Conservation (phyloP, 306 rosid species). For the Castanea mollissima region DNA sequence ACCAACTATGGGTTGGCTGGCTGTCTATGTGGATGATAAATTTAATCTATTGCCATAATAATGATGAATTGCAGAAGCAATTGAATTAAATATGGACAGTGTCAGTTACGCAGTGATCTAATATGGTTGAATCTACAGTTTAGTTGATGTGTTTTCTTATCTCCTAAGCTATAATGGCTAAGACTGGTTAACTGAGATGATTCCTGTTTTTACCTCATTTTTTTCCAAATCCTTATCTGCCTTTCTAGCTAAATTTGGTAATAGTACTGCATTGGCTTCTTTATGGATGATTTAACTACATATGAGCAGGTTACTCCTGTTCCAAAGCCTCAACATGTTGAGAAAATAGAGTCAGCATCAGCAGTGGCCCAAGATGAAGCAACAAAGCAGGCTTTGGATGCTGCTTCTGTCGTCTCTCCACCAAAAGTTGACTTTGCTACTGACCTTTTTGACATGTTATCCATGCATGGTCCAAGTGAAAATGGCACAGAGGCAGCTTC, state of each 20-base stretch:
- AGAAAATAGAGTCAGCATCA: conserved; percentile 55
- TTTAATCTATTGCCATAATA: background rate
- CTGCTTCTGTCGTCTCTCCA: conserved; percentile 47
- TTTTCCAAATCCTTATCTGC: background rate
- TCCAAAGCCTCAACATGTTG: conserved; percentile 56
- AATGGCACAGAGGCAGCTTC: conserved; percentile 55
- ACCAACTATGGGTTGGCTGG: background rate
- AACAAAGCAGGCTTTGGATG: conserved; percentile 49
- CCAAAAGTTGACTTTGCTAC: conserved; percentile 93
- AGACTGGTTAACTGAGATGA: conserved; percentile 12
- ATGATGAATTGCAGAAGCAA: background rate
- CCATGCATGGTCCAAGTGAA: conserved; percentile 69
- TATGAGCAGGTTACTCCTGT: conserved; percentile 53
- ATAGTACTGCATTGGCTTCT: background rate
- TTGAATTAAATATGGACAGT: background rate
- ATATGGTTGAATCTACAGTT: background rate
- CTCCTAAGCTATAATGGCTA: conserved; percentile 5
- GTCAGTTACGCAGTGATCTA: background rate
- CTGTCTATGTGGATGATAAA: background rate
- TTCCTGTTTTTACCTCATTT: background rate
- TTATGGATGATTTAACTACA: conserved; percentile 18
- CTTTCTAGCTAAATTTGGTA: conserved; percentile 13
- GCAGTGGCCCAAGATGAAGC: conserved; percentile 51
- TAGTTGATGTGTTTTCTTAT: background rate
- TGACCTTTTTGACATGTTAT: conserved; percentile 86